Conservation (phyloP, 352 stramenopile species). For the Thalassiosira sp. region DNA sequence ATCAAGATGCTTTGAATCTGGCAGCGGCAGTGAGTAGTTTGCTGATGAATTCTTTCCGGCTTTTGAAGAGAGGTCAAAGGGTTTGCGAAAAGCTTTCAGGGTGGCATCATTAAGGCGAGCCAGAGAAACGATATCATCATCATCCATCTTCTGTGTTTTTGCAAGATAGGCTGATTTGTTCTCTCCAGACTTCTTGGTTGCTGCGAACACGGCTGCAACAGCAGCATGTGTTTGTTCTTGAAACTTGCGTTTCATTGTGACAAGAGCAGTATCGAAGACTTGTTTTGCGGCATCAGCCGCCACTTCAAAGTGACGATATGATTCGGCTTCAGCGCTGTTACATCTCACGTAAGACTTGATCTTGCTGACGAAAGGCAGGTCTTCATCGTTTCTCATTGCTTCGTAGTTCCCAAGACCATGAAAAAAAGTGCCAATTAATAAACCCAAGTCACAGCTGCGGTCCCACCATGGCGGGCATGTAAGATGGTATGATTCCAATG, state of each 20-base stretch:
- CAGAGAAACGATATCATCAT: slow-evolving; percentile 78
- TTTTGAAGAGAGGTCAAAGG: slow-evolving; percentile 42
- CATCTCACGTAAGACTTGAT: slow-evolving; percentile 67
- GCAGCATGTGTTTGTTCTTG: slow-evolving; percentile 74
- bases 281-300: slow-evolving; percentile 53
- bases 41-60: slow-evolving; percentile 14
- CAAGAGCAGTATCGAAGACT: slow-evolving; percentile 77
- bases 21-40: slow-evolving; percentile 59
- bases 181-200: slow-evolving; percentile 51
- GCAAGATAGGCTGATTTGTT: slow-evolving; percentile 43
- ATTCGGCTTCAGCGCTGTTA: slow-evolving; percentile 60
- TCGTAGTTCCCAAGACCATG: slow-evolving; percentile 83
- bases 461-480: slow-evolving; percentile 75
- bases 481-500: slow-evolving; percentile 38
- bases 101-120: slow-evolving; percentile 52
- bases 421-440: slow-evolving; percentile 82
- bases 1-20: slow-evolving; percentile 77
- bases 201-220: slow-evolving; percentile 76
- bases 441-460: slow-evolving; percentile 76
- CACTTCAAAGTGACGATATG: slow-evolving; percentile 61
- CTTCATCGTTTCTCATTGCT: slow-evolving; percentile 76
- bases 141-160: slow-evolving; percentile 58
- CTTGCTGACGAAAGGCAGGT: slow-evolving; percentile 71
- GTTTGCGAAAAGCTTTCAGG: slow-evolving; percentile 54
- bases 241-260: slow-evolving; percentile 74